Conservation (phyloP, 2,329 filamentous ascomycete genomes). For the Fusarium ramigenum region DNA sequence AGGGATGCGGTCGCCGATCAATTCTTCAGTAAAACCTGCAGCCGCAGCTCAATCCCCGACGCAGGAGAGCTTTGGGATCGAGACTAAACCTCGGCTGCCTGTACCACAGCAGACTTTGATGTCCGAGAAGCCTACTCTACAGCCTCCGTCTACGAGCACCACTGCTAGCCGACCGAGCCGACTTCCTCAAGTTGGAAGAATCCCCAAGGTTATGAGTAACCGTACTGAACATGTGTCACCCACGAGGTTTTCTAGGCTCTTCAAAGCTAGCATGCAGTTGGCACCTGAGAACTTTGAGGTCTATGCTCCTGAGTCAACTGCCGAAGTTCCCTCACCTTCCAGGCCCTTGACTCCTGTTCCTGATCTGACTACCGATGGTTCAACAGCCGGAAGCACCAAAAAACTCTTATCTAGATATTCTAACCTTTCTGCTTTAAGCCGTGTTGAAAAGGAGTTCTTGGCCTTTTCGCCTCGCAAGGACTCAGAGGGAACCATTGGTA, state of each 20-base stretch:
- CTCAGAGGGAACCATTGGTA: constrained; percentile 66
- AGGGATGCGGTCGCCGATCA: constrained; percentile 19
- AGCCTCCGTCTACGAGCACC: neutral
- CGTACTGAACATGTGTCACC: constrained; percentile 73
- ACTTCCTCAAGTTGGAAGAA: constrained; percentile 83
- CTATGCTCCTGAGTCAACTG: constrained; percentile 52
- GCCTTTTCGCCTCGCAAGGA: constrained; percentile 77
- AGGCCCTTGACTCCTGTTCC: constrained; percentile 51
- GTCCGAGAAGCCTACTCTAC: constrained; percentile 1
- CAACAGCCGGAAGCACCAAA: constrained; percentile 47
- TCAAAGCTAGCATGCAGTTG: constrained; percentile 63
- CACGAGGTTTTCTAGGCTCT: constrained; percentile 87
- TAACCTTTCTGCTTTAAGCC: constrained; percentile 41
- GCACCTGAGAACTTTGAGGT: constrained; percentile 44
- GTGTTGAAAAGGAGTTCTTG: constrained; percentile 70
- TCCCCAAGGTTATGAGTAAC: constrained; percentile 81
- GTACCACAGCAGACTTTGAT: constrained; percentile 6
- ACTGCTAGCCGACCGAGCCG: constrained; percentile 59
- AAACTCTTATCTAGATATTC: constrained; percentile 46
- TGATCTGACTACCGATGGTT: constrained; percentile 50
- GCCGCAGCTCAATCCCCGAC: neutral
- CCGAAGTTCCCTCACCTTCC: constrained; percentile 58
- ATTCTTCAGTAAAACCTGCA: constrained; percentile 12
- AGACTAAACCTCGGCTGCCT: constrained; percentile 8
- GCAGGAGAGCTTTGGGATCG: neutral